Conservation (phyloP, 768 basidiomycete genomes). For the Russula griseocarnosa region DNA sequence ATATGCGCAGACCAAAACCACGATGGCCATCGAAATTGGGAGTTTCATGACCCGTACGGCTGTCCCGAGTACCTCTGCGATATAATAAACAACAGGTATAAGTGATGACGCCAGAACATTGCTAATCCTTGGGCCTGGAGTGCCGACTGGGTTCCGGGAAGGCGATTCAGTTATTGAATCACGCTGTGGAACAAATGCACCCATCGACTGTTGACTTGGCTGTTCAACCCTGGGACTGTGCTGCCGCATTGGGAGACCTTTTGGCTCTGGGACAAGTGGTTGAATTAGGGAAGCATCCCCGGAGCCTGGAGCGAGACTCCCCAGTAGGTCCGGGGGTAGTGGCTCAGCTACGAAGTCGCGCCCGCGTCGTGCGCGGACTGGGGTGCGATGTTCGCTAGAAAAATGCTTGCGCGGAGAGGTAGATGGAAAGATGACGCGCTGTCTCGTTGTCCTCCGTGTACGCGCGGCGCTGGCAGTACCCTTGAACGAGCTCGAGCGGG, state of each 20-base stretch:
- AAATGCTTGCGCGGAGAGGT: not conserved
- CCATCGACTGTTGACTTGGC: not conserved
- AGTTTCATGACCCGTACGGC: constrained; percentile 49
- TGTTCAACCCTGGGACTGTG: not conserved
- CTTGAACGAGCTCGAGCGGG: constrained; percentile 8
- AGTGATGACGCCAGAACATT: not conserved
- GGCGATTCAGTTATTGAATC: not conserved
- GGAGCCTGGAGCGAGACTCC: not conserved
- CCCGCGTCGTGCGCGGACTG: constrained; percentile 10
- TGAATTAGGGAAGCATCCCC: too few relatives aligned
- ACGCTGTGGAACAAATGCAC: not conserved
- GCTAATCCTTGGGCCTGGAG: not conserved
- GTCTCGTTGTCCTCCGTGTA: constrained; percentile 7
- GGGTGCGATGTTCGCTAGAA: not conserved
- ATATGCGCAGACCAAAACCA: constrained; percentile 48
- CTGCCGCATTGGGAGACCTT: not conserved
- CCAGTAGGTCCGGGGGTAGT: not conserved
- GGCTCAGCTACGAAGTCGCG: not conserved
- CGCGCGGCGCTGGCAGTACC: not conserved
- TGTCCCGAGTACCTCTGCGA: constrained; percentile 45
- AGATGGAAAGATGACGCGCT: not conserved
- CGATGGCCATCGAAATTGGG: constrained; percentile 54
- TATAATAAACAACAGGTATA: constrained; percentile 35
- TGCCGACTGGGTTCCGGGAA: not conserved
- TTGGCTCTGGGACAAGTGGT: not conserved